Evolutionary conservation across 345 rosid species (phyloP).

Genomic region (Citrus mangshanensis): DNA sequence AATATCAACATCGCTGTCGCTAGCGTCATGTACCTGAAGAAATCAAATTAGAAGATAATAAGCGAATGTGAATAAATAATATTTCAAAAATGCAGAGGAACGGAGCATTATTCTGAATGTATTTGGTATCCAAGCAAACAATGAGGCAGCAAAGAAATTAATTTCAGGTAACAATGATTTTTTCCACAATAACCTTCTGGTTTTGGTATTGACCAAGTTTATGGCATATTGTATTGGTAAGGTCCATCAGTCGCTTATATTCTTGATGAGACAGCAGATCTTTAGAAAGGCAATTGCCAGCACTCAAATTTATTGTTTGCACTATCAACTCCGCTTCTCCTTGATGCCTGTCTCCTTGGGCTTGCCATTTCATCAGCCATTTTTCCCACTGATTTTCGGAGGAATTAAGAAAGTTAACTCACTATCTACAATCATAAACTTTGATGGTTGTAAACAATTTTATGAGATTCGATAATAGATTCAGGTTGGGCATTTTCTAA

Average conservation of each 20-base stretch:
- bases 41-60: neutral
- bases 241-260: constrained; percentile 36
- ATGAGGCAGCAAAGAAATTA: no score
- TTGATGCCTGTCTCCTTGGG: constrained; percentile 41
- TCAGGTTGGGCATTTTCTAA: no score
- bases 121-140: no score
- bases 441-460: no score
- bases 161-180: no score
- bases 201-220: constrained; percentile 28
- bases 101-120: no score
- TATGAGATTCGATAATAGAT: no score
- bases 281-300: constrained; percentile 25
- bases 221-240: constrained; percentile 36
- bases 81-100: no score
- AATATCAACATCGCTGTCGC: neutral
- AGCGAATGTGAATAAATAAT: no score
- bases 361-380: constrained; percentile 62
- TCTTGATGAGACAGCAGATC: neutral
- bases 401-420: no score
- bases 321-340: constrained; percentile 65
- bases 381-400: constrained; percentile 43
- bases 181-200: no score
- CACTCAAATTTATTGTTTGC: constrained; percentile 45
- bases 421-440: constrained; percentile 21
- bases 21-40: constrained; percentile 28